Percentiles rank a stretch among this genome's conserved stretches.
These are phyloP conservation scores for Tulasnella sp. DNA, from an alignment of 768 basidiomycete genomes.

Conservation along the genomic window DNA sequence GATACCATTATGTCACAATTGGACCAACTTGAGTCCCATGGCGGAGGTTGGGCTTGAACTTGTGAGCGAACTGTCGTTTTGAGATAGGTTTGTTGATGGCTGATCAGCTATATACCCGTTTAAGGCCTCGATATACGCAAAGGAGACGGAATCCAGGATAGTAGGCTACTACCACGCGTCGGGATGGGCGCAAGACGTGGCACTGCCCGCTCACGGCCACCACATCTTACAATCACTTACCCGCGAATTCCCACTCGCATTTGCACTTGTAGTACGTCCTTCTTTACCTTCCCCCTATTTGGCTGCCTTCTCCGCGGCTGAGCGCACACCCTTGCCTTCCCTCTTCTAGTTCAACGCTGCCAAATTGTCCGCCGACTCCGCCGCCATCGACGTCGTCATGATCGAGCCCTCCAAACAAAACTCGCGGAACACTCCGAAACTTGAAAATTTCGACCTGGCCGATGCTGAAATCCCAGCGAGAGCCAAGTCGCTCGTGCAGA, in stretches of 20 bases:
- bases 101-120: background rate
- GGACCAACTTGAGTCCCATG: slow-evolving; percentile 79
- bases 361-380: slow-evolving; percentile 32
- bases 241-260: slow-evolving; percentile 52
- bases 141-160: slow-evolving; percentile 49
- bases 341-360: slow-evolving; percentile 36
- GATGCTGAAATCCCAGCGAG: slow-evolving; percentile 47
- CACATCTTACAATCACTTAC: slow-evolving; percentile 56
- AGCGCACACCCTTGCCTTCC: slow-evolving; percentile 21
- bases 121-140: slow-evolving; percentile 60
- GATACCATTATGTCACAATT: slow-evolving; percentile 76
- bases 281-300: background rate
- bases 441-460: slow-evolving; percentile 26
- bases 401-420: slow-evolving; percentile 41
- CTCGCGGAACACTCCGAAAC: slow-evolving; percentile 43
- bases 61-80: slow-evolving; percentile 40
- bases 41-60: slow-evolving; percentile 82
- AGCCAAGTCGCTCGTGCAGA: slow-evolving; percentile 51
- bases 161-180: slow-evolving; percentile 78
- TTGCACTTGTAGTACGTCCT: slow-evolving; percentile 65
- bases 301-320: background rate
- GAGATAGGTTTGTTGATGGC: background rate
- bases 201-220: slow-evolving; percentile 64
- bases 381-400: slow-evolving; percentile 15
- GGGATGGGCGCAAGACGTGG: slow-evolving; percentile 57